Base-by-base conservation (phyloP, 106 monocot genomes). In the Narthecium ossifragum region DNA sequence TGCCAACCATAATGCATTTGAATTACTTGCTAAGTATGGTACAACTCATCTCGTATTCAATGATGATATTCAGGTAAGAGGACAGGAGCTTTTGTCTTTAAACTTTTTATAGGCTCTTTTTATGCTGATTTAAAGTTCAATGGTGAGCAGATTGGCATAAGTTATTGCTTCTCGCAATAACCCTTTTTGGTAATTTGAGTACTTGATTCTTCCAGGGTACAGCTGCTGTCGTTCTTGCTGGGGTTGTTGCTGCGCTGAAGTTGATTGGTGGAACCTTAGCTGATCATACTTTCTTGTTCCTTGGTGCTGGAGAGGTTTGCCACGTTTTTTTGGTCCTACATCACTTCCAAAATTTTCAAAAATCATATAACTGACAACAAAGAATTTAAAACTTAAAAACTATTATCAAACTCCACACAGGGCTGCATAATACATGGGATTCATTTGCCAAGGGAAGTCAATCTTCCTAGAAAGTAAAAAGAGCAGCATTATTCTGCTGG, bases 1-100 rank as follows among this genome's bases (percentile, higher is more conserved):
- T 60, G 92, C 92, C 10, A 92, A 92, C 73, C 92, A 92, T 63
- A 92, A 92, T 74, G 88, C 92, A 31, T 92, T 92, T 68, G 75
- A 69, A 14, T 80, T 92, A 69, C 87, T 92, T 52, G 65, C 83
- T 34, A 92, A 76, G 59, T 92, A 92, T 53, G 38, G 84, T 20
- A 92, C 55, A 41, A 87, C 64, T 33, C 92, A 92, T 76, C 80
- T 92, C 30, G 92, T 92, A 5, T 92, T 92, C 59, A 92, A 92
- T 53, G 92, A 92, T 73, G 92, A 92, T 76, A 92, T 92, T 59
- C 92, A 92, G 92, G 92, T 81, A 73, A 30, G 34, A 18, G 28
- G 6, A 30, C 55, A 0, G 10, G 8, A 15, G 45, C 2, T 33
- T 26, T 10, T 15, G 18, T 21, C 32, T 17, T 45, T 54, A 8